Base-by-base conservation (phyloP, 495 filamentous ascomycete species). In the Hypoxylon fragiforme region DNA sequence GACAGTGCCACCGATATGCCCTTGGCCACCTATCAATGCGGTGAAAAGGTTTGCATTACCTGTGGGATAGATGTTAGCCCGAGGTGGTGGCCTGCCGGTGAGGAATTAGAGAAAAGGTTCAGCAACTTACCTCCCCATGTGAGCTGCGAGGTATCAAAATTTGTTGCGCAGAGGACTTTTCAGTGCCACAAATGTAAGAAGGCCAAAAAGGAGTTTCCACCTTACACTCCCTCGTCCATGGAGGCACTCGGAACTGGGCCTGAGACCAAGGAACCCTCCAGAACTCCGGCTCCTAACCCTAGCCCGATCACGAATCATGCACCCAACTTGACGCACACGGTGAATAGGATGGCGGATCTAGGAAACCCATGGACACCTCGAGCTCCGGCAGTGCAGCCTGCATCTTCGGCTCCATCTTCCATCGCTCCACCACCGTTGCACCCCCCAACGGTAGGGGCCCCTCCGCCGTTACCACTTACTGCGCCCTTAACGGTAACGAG, bases 41-140 rank as follows among this genome's bases (percentile, higher is more conserved):
- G 71, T n/a, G 65, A 73, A 21, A 81, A 75, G 53, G 64, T 77
- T 12, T 82, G 80, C 64, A 63, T 81, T 16, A 83, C 78, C 9
- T 88, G 85, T 60, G 74, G 76, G 15, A 72, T 81, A 37, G 78
- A 83, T 41, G 74, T 80, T 26, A 86, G 81, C 56, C 83, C 82
- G 3, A 80, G 75, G 51, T 88, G 85, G 85, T 81, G 82, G 70
- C 64, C 73, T 24, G 69, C 76, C 28, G 65, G 74, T 40, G 65
- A 72, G 43, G n/a, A n/a, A 35, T 48, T 7, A 70, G 76, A 44
- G 73, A 73, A 21, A 67, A 65, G 11, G 60, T 72, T 30, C 22
- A 70, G 68, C 11, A 66, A 65, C n/a, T n/a, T n/a, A n/a, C n/a
- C n/a, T n/a, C n/a, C n/a, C n/a, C n/a, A n/a, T 20, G 35, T 74